Conservation (phyloP, 2,329 filamentous ascomycete species). For the Diaporthe batatas region DNA sequence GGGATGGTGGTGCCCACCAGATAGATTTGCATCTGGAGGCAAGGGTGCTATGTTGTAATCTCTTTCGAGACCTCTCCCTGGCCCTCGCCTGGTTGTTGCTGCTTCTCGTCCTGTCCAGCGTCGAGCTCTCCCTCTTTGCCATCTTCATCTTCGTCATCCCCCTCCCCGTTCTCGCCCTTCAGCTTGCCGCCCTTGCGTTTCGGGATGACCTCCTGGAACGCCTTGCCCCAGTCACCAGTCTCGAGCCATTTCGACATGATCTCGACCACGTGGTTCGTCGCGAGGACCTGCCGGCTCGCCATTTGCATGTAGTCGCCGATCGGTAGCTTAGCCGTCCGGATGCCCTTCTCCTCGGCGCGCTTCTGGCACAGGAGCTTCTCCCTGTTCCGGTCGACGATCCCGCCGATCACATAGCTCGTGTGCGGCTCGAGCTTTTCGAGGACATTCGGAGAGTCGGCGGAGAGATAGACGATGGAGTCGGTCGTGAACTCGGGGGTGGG, state of each 20-base stretch:
- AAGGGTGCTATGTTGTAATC: slow-evolving; percentile 5
- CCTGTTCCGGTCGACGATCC: slow-evolving; percentile 94
- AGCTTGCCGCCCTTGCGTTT: slow-evolving; percentile 87
- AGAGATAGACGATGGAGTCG: slow-evolving; percentile 81
- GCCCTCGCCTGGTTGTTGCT: slow-evolving; percentile 1
- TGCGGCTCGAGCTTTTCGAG: slow-evolving; percentile 87
- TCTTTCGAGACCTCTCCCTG: not conserved
- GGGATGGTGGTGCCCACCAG: not conserved
- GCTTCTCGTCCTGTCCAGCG: slow-evolving; percentile 16
- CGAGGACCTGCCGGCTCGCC: slow-evolving; percentile 85
- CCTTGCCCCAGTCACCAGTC: slow-evolving; percentile 88
- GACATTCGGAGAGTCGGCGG: slow-evolving; percentile 89
- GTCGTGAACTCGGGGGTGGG: slow-evolving; percentile 52
- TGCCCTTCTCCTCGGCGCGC: slow-evolving; percentile 78
- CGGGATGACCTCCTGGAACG: slow-evolving; percentile 90
- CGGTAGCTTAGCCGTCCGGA: slow-evolving; percentile 90
- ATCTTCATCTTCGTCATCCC: slow-evolving; percentile 34
- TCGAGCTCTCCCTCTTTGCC: slow-evolving; percentile 16
- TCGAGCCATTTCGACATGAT: slow-evolving; percentile 97
- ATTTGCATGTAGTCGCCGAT: slow-evolving; percentile 97
- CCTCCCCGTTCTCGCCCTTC: slow-evolving; percentile 56
- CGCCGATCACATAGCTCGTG: slow-evolving; percentile 93
- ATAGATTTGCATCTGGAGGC: too few relatives aligned
- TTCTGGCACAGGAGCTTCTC: slow-evolving; percentile 96
- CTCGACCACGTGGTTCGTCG: slow-evolving; percentile 96